Conservation (phyloP, 306 rosid genomes). For the Inga oerstediana region DNA sequence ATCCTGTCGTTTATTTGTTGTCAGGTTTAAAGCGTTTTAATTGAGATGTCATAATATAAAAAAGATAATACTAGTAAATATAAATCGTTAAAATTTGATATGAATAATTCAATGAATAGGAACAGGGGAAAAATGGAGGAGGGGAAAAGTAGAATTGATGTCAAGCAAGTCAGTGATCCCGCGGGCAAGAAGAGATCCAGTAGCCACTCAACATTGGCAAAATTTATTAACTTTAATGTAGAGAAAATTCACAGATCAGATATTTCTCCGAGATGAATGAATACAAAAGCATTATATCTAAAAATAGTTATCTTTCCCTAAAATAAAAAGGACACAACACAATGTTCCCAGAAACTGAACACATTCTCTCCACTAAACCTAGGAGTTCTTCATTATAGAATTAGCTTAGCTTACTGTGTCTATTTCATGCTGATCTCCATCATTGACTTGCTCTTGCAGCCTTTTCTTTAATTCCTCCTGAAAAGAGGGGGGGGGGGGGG, state of each 20-base stretch:
- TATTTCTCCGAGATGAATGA: background rate
- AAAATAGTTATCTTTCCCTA: background rate
- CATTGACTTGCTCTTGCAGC: constrained; percentile 4
- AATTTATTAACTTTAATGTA: background rate
- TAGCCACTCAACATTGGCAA: background rate
- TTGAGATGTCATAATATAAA: background rate
- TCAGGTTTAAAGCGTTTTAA: background rate
- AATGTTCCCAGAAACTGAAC: background rate
- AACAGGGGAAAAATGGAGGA: background rate
- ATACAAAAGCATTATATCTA: background rate
- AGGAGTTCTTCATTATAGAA: constrained; percentile 8
- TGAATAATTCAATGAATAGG: background rate
- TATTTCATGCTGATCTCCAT: constrained; percentile 25
- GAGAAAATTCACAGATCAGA: background rate
- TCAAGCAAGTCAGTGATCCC: background rate
- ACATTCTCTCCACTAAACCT: constrained; percentile 12
- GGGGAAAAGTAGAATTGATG: background rate
- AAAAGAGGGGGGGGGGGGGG: background rate
- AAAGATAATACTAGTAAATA: no score
- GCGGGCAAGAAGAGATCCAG: background rate
- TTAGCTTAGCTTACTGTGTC: background rate
- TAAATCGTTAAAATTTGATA: background rate
- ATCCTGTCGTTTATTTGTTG: background rate
- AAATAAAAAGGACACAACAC: background rate
- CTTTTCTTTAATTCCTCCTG: constrained; percentile 15